These are phyloP conservation scores for Chlorella sorokiniana DNA, from an alignment of 139 green algal genomes.

Conservation along the genomic window DNA sequence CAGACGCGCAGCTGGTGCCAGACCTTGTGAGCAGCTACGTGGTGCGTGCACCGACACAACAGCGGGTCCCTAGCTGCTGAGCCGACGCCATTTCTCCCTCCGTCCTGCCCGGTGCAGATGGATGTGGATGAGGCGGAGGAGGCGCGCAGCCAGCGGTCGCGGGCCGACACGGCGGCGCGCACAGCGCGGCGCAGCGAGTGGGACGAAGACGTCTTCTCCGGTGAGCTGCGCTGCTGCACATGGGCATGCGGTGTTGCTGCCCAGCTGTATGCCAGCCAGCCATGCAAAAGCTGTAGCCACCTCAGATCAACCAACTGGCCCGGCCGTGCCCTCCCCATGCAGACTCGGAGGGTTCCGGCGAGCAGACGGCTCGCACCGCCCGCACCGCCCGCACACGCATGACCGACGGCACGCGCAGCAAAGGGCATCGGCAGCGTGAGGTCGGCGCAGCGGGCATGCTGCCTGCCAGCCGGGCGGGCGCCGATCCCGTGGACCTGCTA, in stretches of 20 bases:
- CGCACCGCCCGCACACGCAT: conserved; percentile 9
- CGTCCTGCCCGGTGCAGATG: conserved; percentile 31
- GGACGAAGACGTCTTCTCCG: conserved; percentile 82
- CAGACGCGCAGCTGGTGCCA: no score
- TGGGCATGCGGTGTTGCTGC: background rate
- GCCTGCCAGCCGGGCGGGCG: conserved; percentile 19
- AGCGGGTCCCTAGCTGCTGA: background rate
- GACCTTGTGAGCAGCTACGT: no score
- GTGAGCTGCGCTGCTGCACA: background rate
- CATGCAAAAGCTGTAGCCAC: no score
- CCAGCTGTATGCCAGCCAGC: background rate
- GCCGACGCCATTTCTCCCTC: background rate
- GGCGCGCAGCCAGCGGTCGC: conserved; percentile 29
- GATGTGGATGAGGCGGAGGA: conserved; percentile 42
- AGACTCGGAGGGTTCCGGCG: conserved; percentile 18
- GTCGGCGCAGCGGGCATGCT: background rate
- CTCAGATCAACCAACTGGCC: background rate
- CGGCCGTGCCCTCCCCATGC: background rate
- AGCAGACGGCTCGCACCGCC: background rate
- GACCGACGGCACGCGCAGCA: conserved; percentile 14
- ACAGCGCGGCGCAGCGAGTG: conserved; percentile 73
- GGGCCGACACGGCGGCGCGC: conserved; percentile 32
- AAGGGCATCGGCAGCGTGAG: background rate
- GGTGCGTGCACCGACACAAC: no score
- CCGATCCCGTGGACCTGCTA: conserved; percentile 87